These are phyloP conservation scores for Thalia dealbata DNA, from an alignment of 176 grass and related monocot species.

Conservation along the genomic window DNA sequence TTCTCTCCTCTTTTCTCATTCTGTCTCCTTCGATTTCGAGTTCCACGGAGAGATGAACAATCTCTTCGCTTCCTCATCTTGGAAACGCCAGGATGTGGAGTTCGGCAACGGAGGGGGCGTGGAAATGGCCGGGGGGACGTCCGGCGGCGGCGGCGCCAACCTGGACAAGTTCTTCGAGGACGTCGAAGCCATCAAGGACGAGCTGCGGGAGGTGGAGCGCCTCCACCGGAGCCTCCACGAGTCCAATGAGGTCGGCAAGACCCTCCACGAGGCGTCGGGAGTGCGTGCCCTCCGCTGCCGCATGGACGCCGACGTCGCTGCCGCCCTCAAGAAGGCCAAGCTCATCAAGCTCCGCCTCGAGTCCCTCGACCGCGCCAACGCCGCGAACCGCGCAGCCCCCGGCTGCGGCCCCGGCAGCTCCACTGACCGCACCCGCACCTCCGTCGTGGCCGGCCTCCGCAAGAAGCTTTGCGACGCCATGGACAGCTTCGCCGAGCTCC, in stretches of 20 bases:
- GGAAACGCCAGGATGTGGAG: slow-evolving; percentile 25
- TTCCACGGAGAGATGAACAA: slow-evolving; percentile 39
- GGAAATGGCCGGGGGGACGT: slow-evolving; percentile 1
- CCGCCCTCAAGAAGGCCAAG: slow-evolving; percentile 30
- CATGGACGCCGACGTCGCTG: slow-evolving; percentile 26
- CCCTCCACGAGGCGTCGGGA: slow-evolving; percentile 16
- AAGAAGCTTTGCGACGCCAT: slow-evolving; percentile 45
- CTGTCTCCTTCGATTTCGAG: neutral
- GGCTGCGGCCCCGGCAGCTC: slow-evolving; percentile 36
- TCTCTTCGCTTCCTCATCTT: slow-evolving; percentile 43
- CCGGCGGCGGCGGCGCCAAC: slow-evolving; percentile 14
- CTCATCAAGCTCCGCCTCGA: slow-evolving; percentile 37
- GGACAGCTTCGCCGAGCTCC: slow-evolving; percentile 35
- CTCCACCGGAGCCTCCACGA: slow-evolving; percentile 30
- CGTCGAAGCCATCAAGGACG: slow-evolving; percentile 35
- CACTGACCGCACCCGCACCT: slow-evolving; percentile 31
- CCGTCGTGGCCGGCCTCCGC: slow-evolving; percentile 32
- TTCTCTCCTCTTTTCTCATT: too few species aligned
- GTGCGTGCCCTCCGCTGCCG: slow-evolving; percentile 17
- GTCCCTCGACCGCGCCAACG: slow-evolving; percentile 33
- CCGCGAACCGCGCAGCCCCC: slow-evolving; percentile 26
- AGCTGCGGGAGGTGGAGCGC: slow-evolving; percentile 31
- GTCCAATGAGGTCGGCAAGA: slow-evolving; percentile 40
- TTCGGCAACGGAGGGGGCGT: slow-evolving; percentile 2
- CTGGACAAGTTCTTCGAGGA: slow-evolving; percentile 41